Base-by-base conservation (phyloP, 768 basidiomycete genomes). In the Fomitopsis serialis region DNA sequence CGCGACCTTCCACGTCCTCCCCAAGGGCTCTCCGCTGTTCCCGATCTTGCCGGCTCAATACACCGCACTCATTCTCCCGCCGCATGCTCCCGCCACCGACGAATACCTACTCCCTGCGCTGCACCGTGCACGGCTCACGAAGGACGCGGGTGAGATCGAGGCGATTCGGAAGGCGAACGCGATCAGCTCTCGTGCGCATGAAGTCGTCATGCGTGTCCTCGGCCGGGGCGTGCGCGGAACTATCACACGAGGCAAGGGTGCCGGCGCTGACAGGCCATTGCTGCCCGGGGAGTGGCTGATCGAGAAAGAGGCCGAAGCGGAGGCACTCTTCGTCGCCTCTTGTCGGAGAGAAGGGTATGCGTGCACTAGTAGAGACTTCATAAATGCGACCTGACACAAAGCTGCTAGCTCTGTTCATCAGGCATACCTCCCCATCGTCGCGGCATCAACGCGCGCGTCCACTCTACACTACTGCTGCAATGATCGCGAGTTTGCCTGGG, bases 391-490 rank as follows among this genome's bases (percentile, higher is more conserved):
- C 25, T 36, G 19, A 42, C 15, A 5, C 15, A 22, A 43, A 9
- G 25, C 21, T 23, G n/a, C 10, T 48, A 95, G 93, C 17, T 77
- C 93, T 1, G 78, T 84, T 11, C 88, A 88, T 48, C 92, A 95
- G 70, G 92, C 94, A 0, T 98, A 98, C 68, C 76, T 90, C 7
- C 94, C 96, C 1, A 97, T 97, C 50, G 89, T 94, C 2, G 96
- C 96, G 1, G 85, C 88, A 0, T 87, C 92, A 0, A 82, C 81
- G 2, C 80, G 92, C 19, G 93, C 94, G 3, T 86, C 92, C 1
- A 97, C 92, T 0, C 74, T 98, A 3, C 95, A 98, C 64, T 98
- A 98, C 69, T 93, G 93, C 62, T 94, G 92, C 72, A 97, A 96
- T 63, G 90, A 94, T 65, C 80, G 79, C 54, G 85, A 84, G 44